Evolutionary conservation across 345 rosid genomes (phyloP).

Genomic region (Eucalyptus curtisii): DNA sequence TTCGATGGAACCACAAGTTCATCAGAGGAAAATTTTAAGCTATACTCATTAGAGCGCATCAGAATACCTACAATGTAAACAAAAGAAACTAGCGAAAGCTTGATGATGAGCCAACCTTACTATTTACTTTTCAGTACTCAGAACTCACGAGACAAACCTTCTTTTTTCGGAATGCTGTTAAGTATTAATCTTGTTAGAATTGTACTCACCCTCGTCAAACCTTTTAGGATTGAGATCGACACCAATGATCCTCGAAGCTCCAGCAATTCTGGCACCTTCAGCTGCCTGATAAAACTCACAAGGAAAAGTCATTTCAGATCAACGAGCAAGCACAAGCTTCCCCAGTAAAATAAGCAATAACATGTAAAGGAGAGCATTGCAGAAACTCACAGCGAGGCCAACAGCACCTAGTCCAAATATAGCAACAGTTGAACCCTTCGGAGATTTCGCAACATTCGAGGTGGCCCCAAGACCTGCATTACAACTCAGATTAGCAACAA

Average conservation of each 20-base stretch:
- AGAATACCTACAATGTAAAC: background rate
- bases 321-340: background rate
- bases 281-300: conserved; percentile 9
- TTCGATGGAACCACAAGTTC: background rate
- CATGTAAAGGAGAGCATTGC: background rate
- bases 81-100: background rate
- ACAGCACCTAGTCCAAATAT: conserved; percentile 37
- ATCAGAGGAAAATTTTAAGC: background rate
- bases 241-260: conserved; percentile 32
- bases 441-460: conserved; percentile 29
- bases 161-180: background rate
- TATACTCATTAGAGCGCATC: background rate
- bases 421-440: conserved; percentile 13
- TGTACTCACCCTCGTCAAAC: conserved; percentile 16
- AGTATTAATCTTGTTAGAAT: background rate
- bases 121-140: background rate
- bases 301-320: background rate
- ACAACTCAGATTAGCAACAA: background rate
- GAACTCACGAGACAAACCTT: background rate
- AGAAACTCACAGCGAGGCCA: conserved; percentile 20
- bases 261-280: conserved; percentile 29
- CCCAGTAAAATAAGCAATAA: background rate
- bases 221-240: conserved; percentile 17
- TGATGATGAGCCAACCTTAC: background rate
- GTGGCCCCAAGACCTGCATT: conserved; percentile 26